Base-by-base conservation (phyloP, 2,329 filamentous ascomycete species). In the Onygenales sp. region DNA sequence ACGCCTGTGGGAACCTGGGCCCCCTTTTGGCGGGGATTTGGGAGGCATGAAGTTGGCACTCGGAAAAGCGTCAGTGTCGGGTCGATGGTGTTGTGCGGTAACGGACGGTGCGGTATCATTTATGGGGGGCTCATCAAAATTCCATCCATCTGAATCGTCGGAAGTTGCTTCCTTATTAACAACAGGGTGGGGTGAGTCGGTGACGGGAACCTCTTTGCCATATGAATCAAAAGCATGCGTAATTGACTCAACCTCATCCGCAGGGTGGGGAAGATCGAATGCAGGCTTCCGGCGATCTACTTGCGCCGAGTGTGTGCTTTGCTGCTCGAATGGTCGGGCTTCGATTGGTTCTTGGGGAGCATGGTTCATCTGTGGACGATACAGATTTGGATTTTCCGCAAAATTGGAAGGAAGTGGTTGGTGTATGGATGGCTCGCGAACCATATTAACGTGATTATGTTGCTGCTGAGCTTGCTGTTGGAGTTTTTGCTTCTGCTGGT, bases 11-110 rank as follows among this genome's bases (percentile, higher is more conserved):
- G 85, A 83, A 45, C 80, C 79, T 0, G 82, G 77, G 5, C 77
- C 80, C 14, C 72, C 67, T 52, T 87, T 81, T 32, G 82, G 84
- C 2, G 90, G 89, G 1, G 90, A 95, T 66, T 93, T 94, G 36
- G 88, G 81, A 7, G 86, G 76, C 57, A 86, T 86, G 53, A 89
- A 80, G 56, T 82, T 89, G 43, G 90, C 87, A 45, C 82, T 84
- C 1, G 92, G 91, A 58, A 97, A 97, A 4, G 82, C 79, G 68
- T 96, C 92, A 0, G 85, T 93, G 64, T 96, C 92, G 1, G 89
- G 90, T 57, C 91, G 72, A 56, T 80, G 74, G 9, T 83, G 71
- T 32, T 21, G 17, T 13, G 17, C 47, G 68, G 85, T 59, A 63
- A 75, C 73, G 1, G 74, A 63, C 59, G 64, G 31, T 65, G 69